Conservation (phyloP, 805 yeast genomes). For the Lachancea lanzarotensis region DNA sequence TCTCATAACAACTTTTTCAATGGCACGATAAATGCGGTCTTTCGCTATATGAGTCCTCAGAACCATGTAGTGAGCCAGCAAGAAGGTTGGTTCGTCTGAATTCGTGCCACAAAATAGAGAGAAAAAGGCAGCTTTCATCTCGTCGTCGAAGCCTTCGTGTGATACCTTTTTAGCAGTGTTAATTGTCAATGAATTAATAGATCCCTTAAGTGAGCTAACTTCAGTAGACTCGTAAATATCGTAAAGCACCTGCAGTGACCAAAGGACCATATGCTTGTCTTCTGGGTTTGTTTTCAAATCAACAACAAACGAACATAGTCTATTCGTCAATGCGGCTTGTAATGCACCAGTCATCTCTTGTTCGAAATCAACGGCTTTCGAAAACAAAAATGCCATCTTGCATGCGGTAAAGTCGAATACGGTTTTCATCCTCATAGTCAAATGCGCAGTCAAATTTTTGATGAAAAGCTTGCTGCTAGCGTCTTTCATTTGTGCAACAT, state of each 20-base stretch:
- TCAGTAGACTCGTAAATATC: conserved; percentile 1
- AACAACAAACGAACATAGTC: neutral
- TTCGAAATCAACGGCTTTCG: neutral
- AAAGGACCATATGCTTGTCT: neutral
- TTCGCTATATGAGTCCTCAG: conserved; percentile 24
- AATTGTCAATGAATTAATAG: neutral
- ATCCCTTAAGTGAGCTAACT: neutral
- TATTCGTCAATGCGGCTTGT: neutral
- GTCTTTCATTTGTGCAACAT: conserved; percentile 37
- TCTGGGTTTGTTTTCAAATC: neutral
- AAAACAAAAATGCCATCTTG: conserved; percentile 3
- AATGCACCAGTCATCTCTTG: neutral
- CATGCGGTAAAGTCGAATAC: neutral
- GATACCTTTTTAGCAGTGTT: neutral
- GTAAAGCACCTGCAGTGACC: conserved; percentile 3
- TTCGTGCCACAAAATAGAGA: conserved; percentile 19
- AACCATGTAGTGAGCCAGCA: conserved; percentile 33
- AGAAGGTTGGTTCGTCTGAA: conserved; percentile 19
- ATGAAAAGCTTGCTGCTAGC: conserved; percentile 16
- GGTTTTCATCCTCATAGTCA: neutral
- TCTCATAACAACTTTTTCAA: conserved; percentile 13
- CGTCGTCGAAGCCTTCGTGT: neutral
- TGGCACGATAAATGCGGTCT: conserved; percentile 16
- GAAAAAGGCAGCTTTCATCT: conserved; percentile 21
- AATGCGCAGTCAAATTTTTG: neutral